Conservation (phyloP, 352 stramenopile species). For the Phytophthora fragariaefolia region DNA sequence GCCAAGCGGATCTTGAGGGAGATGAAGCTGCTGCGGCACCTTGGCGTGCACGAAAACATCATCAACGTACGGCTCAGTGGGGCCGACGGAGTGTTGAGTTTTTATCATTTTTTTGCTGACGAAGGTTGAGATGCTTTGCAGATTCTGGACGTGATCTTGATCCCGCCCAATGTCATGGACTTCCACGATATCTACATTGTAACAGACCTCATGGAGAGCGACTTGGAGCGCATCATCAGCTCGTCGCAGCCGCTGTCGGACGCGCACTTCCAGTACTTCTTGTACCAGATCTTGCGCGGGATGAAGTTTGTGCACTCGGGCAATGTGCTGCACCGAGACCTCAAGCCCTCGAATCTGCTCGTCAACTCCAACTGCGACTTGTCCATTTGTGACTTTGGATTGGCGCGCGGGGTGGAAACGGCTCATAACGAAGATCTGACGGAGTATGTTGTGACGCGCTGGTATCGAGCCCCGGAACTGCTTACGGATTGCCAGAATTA, state of each 20-base stretch:
- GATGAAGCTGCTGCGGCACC: constrained; percentile 93
- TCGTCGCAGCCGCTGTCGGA: constrained; percentile 87
- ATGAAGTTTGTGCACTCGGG: constrained; percentile 99
- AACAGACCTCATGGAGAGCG: constrained; percentile 92
- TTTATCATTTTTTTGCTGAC: constrained; percentile 5
- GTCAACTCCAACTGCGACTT: constrained; percentile 92
- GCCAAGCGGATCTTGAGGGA: constrained; percentile 94
- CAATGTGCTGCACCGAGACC: constrained; percentile 92
- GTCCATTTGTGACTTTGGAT: constrained; percentile 93
- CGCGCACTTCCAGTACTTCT: constrained; percentile 90
- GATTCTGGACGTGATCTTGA: constrained; percentile 86
- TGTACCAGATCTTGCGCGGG: constrained; percentile 93
- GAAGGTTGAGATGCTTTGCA: constrained; percentile 21
- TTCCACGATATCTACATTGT: constrained; percentile 93
- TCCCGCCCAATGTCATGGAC: constrained; percentile 85
- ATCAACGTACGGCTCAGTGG: constrained; percentile 65
- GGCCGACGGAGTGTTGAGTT: not conserved
- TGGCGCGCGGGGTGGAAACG: constrained; percentile 91
- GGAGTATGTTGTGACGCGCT: constrained; percentile 95
- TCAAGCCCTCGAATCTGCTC: constrained; percentile 91
- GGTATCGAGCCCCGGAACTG: constrained; percentile 89
- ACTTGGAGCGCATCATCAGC: constrained; percentile 93
- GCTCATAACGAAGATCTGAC: constrained; percentile 78
- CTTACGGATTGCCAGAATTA: constrained; percentile 96
- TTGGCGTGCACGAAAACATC: constrained; percentile 93